These are phyloP conservation scores for Candida sp. DNA, from an alignment of 1,139 yeast species.

Conservation along the genomic window DNA sequence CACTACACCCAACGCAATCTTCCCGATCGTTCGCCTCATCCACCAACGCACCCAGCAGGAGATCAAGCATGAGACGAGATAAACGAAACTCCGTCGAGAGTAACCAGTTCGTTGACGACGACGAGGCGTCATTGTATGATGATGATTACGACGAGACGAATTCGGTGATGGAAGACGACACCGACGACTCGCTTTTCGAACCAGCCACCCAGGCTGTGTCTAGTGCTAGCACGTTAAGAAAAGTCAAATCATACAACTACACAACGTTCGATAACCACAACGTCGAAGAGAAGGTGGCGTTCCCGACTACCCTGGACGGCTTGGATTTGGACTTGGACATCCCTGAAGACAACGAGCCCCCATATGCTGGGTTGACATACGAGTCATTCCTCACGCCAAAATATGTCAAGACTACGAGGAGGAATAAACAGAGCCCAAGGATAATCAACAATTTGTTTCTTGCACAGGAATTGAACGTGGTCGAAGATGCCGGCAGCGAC, in stretches of 20 bases:
- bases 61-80: conserved; percentile 3
- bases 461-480: conserved; percentile 72
- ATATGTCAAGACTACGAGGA: conserved; percentile 53
- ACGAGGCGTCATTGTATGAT: conserved; percentile 14
- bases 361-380: conserved; percentile 37
- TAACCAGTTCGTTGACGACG: conserved; percentile 12
- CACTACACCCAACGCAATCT: background rate
- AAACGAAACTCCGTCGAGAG: conserved; percentile 5
- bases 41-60: background rate
- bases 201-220: conserved; percentile 6
- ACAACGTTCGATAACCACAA: conserved; percentile 16
- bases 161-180: conserved; percentile 11
- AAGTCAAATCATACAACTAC: conserved; percentile 3
- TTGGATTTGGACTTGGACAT: conserved; percentile 9
- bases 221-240: conserved; percentile 1
- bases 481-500: conserved; percentile 2
- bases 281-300: conserved; percentile 16
- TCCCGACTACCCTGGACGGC: conserved; percentile 13
- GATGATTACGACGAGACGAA: conserved; percentile 15
- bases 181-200: conserved; percentile 12
- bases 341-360: conserved; percentile 20
- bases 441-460: conserved; percentile 64
- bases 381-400: conserved; percentile 55
- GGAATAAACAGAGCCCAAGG: conserved; percentile 46
- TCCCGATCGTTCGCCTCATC: background rate